Evolutionary conservation across 2,329 filamentous ascomycete species (phyloP).

Genomic region (Aspergillus sp.): DNA sequence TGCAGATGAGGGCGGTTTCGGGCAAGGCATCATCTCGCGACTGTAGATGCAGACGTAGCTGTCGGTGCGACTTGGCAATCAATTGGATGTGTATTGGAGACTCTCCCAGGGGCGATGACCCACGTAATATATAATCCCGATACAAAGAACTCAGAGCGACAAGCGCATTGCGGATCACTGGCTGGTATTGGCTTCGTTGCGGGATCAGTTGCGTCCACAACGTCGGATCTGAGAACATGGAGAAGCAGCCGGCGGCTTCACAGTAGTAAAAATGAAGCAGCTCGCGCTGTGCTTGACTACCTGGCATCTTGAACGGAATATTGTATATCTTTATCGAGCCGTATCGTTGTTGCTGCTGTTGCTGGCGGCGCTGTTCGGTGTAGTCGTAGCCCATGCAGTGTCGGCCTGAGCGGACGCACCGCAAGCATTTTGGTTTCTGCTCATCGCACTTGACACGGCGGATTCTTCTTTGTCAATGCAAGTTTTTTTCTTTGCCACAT

Average conservation of each 20-base stretch:
- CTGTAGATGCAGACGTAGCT: conserved; percentile 14
- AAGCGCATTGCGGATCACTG: conserved; percentile 15
- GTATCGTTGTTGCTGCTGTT: background rate
- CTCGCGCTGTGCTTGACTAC: conserved; percentile 16
- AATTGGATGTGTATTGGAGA: conserved; percentile 5
- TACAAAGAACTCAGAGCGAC: conserved; percentile 15
- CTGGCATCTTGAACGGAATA: conserved; percentile 18
- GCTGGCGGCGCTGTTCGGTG: too few species aligned
- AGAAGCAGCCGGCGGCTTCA: conserved; percentile 10
- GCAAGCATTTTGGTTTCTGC: conserved; percentile 14
- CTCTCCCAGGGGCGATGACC: background rate
- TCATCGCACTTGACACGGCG: conserved; percentile 23
- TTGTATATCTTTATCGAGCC: conserved; percentile 10
- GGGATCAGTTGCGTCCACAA: conserved; percentile 14
- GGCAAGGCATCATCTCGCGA: conserved; percentile 8
- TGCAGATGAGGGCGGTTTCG: conserved; percentile 18
- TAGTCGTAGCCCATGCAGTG: conserved; percentile 15
- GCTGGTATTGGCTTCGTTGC: conserved; percentile 14
- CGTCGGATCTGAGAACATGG: conserved; percentile 12
- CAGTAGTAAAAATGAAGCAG: conserved; percentile 17
- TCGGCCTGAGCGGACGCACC: conserved; percentile 15
- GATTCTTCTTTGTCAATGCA: conserved; percentile 6
- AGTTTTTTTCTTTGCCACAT: too few species aligned
- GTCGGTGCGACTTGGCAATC: conserved; percentile 18
- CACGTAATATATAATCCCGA: conserved; percentile 5